Conservation (phyloP, 2,329 filamentous ascomycete genomes). For the Colletotrichum tropicicola region DNA sequence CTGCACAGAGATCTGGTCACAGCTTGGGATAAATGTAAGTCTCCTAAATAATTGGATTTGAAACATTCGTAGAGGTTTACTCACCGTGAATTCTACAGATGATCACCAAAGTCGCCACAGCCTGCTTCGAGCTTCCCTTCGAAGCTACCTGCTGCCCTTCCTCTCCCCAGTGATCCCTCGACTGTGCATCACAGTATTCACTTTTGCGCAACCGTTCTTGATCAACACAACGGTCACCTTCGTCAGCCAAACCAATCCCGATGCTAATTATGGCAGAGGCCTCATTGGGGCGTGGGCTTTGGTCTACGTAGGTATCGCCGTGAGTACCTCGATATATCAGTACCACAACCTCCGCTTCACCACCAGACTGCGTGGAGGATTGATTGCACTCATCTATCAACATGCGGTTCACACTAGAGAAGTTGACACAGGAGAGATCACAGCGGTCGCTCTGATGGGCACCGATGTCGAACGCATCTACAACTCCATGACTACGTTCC, state of each 20-base stretch:
- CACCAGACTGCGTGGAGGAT: slow-evolving; percentile 33
- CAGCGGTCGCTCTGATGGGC: slow-evolving; percentile 43
- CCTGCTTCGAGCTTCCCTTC: slow-evolving; percentile 29
- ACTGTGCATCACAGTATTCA: slow-evolving; percentile 37
- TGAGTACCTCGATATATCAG: slow-evolving; percentile 34
- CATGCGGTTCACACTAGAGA: slow-evolving; percentile 32
- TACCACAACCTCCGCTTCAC: slow-evolving; percentile 36
- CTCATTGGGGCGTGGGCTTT: slow-evolving; percentile 41
- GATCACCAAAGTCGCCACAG: slow-evolving; percentile 27
- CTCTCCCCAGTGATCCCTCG: slow-evolving; percentile 35
- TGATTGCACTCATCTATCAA: slow-evolving; percentile 38
- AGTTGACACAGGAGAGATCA: slow-evolving; percentile 35
- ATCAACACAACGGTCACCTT: slow-evolving; percentile 36
- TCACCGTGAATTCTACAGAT: slow-evolving; percentile 19
- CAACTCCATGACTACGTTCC: slow-evolving; percentile 32
- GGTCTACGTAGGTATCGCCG: slow-evolving; percentile 42
- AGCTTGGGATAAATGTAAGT: slow-evolving; percentile 33
- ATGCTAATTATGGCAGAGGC: slow-evolving; percentile 34
- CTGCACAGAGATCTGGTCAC: not conserved
- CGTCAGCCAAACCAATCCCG: slow-evolving; percentile 25
- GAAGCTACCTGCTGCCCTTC: slow-evolving; percentile 29
- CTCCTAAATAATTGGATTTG: not conserved
- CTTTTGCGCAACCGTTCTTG: slow-evolving; percentile 41
- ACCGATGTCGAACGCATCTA: slow-evolving; percentile 43
- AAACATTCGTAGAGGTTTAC: not conserved